Base-by-base conservation (phyloP, 148 eudicot genomes). In the Fagopyrum esculentum region DNA sequence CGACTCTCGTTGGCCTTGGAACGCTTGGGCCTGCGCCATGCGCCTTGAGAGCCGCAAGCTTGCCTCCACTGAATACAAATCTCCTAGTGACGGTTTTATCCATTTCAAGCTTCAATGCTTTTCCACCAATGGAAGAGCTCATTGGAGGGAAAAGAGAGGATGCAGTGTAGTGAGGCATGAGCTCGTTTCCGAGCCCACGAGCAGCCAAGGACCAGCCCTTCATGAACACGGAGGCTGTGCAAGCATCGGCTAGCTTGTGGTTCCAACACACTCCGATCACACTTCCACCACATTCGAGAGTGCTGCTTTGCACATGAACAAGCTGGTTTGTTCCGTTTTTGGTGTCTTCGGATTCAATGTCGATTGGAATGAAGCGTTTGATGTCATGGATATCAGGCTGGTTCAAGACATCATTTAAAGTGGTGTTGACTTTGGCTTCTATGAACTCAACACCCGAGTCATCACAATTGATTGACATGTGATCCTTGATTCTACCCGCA, bases 1-100 rank as follows among this genome's bases (percentile, higher is more conserved):
- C 84, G n/a, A 84, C 84, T 71, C 84, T 81, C 48, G 84, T 84
- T 26, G 86, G 84, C 19, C 46, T 66, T 15, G 22, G 8, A 9
- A 66, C 71, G 19, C 16, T 13, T 4, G 71, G 22, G 71, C 71
- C 47, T 5, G 46, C 17, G 4, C 46, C 71, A 13, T 35, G 47
- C 9, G 46, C 71, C 71, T 66, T 66, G 45, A 66, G 71, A 66
- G 71, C 47, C 19, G 71, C 71, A 1, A 66, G 3, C 71, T 15
- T 66, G 46, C 17, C 71, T 43, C 71, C 46, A 4, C 45, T 22
- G n/a, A 66, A 66, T 46, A 66, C 71, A 15, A 66, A 66, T 9
- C 71, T 43, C 5, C 71, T 40, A 40, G 71, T 66, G 45, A 66
- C 12, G 3, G 71, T 66, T 66, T 6, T 43, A 0, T 66, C 71